phyloP scores from a whole-genome alignment of 306 rosid species.

The Cucurbita moschata region DNA sequence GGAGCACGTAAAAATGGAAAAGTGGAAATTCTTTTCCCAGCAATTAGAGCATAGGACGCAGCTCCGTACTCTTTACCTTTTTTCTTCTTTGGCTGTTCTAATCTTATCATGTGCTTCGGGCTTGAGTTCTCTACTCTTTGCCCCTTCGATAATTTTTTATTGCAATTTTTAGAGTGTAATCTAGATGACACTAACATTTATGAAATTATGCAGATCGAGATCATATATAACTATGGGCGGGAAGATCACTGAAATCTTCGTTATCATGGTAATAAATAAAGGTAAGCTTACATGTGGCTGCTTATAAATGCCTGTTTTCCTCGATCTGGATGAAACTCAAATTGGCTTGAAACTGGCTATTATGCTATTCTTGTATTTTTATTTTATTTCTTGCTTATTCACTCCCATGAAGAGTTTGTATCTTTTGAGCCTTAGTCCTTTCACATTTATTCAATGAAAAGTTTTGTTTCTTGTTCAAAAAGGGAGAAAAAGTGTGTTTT shows the following conservation, averaged over 20 bases:
- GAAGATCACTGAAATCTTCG: conserved; percentile 53
- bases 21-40: neutral
- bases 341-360: neutral
- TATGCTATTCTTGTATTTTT: neutral
- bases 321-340: neutral
- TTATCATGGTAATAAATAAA: conserved; percentile 36
- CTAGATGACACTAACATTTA: neutral
- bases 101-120: neutral
- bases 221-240: conserved; percentile 65
- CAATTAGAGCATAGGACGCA: neutral
- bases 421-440: neutral
- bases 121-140: neutral
- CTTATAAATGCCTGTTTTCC: neutral
- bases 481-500: neutral
- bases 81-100: neutral
- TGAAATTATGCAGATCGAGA: conserved; percentile 58
- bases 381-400: too few relatives aligned
- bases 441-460: too few relatives aligned
- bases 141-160: neutral
- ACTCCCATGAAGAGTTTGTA: neutral
- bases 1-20: neutral
- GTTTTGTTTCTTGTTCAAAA: too few relatives aligned
- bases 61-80: neutral
- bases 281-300: conserved; percentile 15
- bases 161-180: neutral